Evolutionary conservation across 2,329 filamentous ascomycete species (phyloP).

Genomic region (Epichloe festucae): DNA sequence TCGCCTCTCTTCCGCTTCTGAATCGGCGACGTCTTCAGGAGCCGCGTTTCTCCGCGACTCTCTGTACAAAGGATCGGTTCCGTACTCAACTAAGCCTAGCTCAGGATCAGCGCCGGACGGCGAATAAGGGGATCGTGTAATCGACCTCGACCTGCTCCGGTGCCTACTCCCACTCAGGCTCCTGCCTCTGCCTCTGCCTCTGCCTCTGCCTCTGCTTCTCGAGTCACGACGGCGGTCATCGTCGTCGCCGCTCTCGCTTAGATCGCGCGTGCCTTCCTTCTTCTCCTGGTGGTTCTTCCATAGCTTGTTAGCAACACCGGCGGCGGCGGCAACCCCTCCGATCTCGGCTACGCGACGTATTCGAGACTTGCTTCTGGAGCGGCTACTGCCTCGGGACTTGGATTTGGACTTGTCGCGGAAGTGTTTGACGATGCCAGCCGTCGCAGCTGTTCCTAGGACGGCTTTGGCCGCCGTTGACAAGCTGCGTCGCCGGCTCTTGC

Average conservation of each 20-base stretch:
- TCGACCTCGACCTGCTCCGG: conserved; percentile 36
- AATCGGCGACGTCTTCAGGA: conserved; percentile 31
- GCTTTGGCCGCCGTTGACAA: conserved; percentile 41
- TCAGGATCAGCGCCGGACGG: conserved; percentile 48
- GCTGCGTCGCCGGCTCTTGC: conserved; percentile 32
- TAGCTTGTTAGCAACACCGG: conserved; percentile 46
- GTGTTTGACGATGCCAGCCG: conserved; percentile 46
- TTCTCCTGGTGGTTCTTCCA: conserved; percentile 50
- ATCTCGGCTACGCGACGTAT: conserved; percentile 46
- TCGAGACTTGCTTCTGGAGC: conserved; percentile 32
- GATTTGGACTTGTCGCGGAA: conserved; percentile 38
- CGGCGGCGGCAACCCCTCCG: conserved; percentile 47
- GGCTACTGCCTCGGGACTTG: conserved; percentile 13
- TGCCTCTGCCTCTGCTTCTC: conserved; percentile 14
- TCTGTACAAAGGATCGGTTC: conserved; percentile 40
- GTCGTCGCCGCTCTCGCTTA: conserved; percentile 20
- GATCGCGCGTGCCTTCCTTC: conserved; percentile 33
- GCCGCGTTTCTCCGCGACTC: conserved; percentile 21
- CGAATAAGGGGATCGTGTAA: conserved; percentile 35
- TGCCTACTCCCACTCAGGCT: conserved; percentile 14
- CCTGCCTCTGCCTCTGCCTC: conserved; percentile 19
- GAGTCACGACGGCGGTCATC: conserved; percentile 22
- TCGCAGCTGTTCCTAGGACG: conserved; percentile 43
- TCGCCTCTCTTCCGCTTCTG: conserved; percentile 32
- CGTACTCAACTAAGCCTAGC: conserved; percentile 58